Evolutionary conservation across 2,329 filamentous ascomycete genomes (phyloP).

Genomic region (Colletotrichum agaves): DNA sequence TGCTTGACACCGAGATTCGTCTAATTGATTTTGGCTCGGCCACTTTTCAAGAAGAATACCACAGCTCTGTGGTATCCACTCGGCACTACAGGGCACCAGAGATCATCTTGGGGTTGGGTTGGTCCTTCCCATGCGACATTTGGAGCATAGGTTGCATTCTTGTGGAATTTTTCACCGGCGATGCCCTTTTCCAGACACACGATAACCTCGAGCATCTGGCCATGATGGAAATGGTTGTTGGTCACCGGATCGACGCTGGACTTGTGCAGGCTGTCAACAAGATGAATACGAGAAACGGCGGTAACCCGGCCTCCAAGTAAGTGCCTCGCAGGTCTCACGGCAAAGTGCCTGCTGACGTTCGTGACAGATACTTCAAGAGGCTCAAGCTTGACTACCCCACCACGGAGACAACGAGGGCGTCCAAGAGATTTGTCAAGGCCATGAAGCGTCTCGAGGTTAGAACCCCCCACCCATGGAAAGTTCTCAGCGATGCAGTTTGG

Average conservation of each 20-base stretch:
- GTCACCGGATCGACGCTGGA: constrained; percentile 65
- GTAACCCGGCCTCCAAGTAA: constrained; percentile 74
- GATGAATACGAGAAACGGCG: constrained; percentile 65
- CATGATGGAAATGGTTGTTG: constrained; percentile 80
- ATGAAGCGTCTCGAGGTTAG: constrained; percentile 75
- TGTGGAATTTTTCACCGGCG: constrained; percentile 77
- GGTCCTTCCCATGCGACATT: constrained; percentile 78
- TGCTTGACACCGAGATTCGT: constrained; percentile 75
- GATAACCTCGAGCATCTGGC: constrained; percentile 78
- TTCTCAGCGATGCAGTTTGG: neutral
- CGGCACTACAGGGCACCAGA: constrained; percentile 77
- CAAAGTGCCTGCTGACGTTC: neutral
- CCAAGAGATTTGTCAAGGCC: constrained; percentile 74
- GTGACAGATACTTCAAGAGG: constrained; percentile 72
- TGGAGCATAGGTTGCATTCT: constrained; percentile 81
- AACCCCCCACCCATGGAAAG: constrained; percentile 20
- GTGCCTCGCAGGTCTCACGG: constrained; percentile 38
- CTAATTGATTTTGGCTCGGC: constrained; percentile 79
- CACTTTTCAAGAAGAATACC: constrained; percentile 79
- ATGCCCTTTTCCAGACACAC: constrained; percentile 77
- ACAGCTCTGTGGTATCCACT: constrained; percentile 77
- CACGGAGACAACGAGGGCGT: constrained; percentile 71
- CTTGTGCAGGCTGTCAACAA: constrained; percentile 68
- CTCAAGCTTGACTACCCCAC: constrained; percentile 73
- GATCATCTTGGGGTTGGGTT: constrained; percentile 76